phyloP scores from a whole-genome alignment of 2,329 filamentous ascomycete genomes.

The Shiraia bambusicola region DNA sequence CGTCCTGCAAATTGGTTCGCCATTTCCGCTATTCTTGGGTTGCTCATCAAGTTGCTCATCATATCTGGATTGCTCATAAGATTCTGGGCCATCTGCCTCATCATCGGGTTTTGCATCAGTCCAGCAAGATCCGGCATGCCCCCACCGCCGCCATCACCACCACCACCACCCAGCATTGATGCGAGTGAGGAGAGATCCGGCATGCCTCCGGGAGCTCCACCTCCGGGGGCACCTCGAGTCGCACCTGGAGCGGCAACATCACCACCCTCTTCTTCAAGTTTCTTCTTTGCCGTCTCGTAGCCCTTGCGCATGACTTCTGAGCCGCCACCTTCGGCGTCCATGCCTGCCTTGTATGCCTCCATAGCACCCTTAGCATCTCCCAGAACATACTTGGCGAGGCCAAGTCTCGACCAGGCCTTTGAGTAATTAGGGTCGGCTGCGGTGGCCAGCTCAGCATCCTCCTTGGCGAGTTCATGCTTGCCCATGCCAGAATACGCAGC shows the following conservation, averaged over 20 bases:
- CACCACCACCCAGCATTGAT: conserved; percentile 47
- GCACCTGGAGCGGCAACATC: conserved; percentile 53
- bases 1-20: conserved; percentile 70
- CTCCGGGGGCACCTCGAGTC: conserved; percentile 43
- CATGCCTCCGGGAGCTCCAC: conserved; percentile 71
- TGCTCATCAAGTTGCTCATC: conserved; percentile 90
- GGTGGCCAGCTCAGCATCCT: conserved; percentile 89
- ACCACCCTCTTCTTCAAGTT: conserved; percentile 75
- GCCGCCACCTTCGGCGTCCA: conserved; percentile 91
- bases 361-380: conserved; percentile 89
- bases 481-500: conserved; percentile 84
- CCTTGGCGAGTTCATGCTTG: conserved; percentile 79
- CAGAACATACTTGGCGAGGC: conserved; percentile 86
- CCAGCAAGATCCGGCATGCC: conserved; percentile 81
- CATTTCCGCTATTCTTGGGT: conserved; percentile 86
- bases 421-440: conserved; percentile 88
- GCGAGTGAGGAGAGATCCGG: conserved; percentile 77
- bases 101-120: conserved; percentile 82
- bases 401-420: conserved; percentile 94
- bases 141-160: conserved; percentile 62
- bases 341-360: conserved; percentile 91
- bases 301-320: conserved; percentile 98
- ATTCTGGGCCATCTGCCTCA: conserved; percentile 94
- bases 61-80: conserved; percentile 95
- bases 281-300: conserved; percentile 86